Percentiles rank a stretch among this genome's conserved stretches.
Conservation (phyloP, 129 eudicot species). For the Dittrichia graveolens region DNA sequence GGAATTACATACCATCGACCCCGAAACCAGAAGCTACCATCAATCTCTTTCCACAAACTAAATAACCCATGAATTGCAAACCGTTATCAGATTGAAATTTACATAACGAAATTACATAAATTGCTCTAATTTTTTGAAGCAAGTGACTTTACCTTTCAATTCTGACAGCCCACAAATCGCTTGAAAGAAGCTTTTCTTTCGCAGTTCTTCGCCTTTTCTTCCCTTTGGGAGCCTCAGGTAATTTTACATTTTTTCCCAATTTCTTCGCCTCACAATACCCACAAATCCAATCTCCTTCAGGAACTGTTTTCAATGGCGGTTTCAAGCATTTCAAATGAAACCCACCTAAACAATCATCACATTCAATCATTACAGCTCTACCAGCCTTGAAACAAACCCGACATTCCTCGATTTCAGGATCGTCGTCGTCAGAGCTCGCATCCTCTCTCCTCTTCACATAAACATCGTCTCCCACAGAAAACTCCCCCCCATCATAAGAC, state of each 20-base stretch:
- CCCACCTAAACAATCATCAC: constrained; percentile 91
- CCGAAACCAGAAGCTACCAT: constrained; percentile 81
- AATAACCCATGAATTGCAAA: neutral
- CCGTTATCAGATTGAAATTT: neutral
- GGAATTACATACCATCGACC: constrained; percentile 95
- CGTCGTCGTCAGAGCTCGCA: constrained; percentile 76
- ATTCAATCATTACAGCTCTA: constrained; percentile 69
- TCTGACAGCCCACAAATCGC: constrained; percentile 85
- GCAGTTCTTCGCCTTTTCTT: constrained; percentile 69
- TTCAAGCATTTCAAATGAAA: constrained; percentile 91
- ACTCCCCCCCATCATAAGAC: constrained; percentile 77
- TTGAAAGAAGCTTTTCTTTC: constrained; percentile 75
- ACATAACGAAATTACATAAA: neutral
- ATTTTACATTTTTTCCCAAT: constrained; percentile 50
- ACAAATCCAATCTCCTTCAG: constrained; percentile 94
- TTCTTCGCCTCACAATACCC: constrained; percentile 65
- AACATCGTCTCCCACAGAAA: constrained; percentile 78
- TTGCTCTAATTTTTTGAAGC: neutral
- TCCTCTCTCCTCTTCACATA: constrained; percentile 88
- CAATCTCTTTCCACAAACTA: constrained; percentile 93
- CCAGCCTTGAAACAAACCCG: constrained; percentile 73
- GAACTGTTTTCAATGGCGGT: constrained; percentile 77
- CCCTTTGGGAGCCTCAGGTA: constrained; percentile 58
- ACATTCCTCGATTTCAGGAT: constrained; percentile 92
- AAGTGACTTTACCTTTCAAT: constrained; percentile 64